Base-by-base conservation (phyloP, 148 eudicot species). In the Rhododendron mucronatum region DNA sequence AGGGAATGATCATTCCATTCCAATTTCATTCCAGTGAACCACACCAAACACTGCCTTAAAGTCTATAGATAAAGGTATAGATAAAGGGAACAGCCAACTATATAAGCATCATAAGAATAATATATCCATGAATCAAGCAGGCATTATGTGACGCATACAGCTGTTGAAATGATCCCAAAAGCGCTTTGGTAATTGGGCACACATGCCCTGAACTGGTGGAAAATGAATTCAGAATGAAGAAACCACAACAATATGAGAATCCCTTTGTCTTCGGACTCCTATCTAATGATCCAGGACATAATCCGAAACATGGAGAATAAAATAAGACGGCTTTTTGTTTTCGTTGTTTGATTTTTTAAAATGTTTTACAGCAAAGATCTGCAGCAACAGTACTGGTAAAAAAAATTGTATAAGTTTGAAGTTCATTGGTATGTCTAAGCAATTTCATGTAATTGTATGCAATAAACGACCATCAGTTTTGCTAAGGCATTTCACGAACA, bases 51-150 rank as follows among this genome's bases (percentile, higher is more conserved):
- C 21, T 7, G 39, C 12, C 78, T 74, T 30, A 30, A 12, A 69
- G 16, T 12, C 14, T 69, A 69, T 69, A 41, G 23, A 41, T 41
- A 41, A 41, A 41, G 2, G 79, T 69, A 69, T 69, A 41, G 23
- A 41, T 41, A 41, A 41, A 41, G 2, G 79, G n/a, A 65, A 23
- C 84, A 61, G 53, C 59, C 44, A 83, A 67, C 39, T 15, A 67
- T 83, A 83, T 28, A 26, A 82, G 59, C 59, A 83, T 28, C 61
- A 83, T 83, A 83, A 65, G 26, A 45, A 69, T 13, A 21, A 83
- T 23, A 21, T n/a, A 47, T 83, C 41, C 78, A 83, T 48, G 13
- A 30, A 82, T 82, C 63, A 21, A 51, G 63, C 28, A 21, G 55
- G 41, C 51, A 82, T 28, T 82, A 23, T 65, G 65, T 8, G 45